Percentiles rank a stretch among this genome's conserved stretches.
These are phyloP conservation scores for Gynandropsis gynandra DNA, from an alignment of 345 rosid species.

Conservation along the genomic window DNA sequence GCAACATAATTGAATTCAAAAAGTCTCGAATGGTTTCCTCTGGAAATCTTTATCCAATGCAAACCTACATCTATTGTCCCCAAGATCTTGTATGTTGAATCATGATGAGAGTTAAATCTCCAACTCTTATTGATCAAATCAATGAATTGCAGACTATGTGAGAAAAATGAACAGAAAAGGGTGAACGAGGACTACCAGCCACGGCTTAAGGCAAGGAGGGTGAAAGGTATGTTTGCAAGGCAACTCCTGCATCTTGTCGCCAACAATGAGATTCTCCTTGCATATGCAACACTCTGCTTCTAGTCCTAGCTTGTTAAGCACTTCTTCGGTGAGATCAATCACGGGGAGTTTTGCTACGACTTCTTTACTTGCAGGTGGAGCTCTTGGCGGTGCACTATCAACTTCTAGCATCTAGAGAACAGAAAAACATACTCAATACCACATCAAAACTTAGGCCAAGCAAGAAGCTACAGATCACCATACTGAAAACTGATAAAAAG, in stretches of 20 bases:
- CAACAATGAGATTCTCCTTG: constrained; percentile 62
- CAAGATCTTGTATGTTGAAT: too few species aligned
- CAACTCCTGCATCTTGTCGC: constrained; percentile 87
- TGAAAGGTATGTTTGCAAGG: constrained; percentile 91
- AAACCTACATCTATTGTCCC: too few species aligned
- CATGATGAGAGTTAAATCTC: too few species aligned
- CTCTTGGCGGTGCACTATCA: constrained; percentile 53
- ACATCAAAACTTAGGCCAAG: not conserved
- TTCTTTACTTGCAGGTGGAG: constrained; percentile 92
- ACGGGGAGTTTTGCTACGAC: constrained; percentile 85
- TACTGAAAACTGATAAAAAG: constrained; percentile 1
- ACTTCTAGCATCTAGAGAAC: constrained; percentile 25
- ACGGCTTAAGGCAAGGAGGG: constrained; percentile 95
- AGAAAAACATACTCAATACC: constrained; percentile 2
- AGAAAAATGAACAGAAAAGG: constrained; percentile 2
- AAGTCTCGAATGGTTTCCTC: too few species aligned
- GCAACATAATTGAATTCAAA: constrained; percentile 15
- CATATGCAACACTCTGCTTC: constrained; percentile 91
- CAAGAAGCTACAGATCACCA: too few species aligned
- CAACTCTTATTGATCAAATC: too few species aligned
- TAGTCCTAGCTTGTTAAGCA: constrained; percentile 50
- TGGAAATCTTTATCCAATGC: too few species aligned
- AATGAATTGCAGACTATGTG: too few species aligned
- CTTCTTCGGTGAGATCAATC: constrained; percentile 48
- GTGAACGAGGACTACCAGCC: constrained; percentile 63